Percentiles rank a stretch among this genome's conserved stretches.
These are phyloP conservation scores for Eutrema yunnanense DNA, from an alignment of 345 rosid species.

Conservation along the genomic window DNA sequence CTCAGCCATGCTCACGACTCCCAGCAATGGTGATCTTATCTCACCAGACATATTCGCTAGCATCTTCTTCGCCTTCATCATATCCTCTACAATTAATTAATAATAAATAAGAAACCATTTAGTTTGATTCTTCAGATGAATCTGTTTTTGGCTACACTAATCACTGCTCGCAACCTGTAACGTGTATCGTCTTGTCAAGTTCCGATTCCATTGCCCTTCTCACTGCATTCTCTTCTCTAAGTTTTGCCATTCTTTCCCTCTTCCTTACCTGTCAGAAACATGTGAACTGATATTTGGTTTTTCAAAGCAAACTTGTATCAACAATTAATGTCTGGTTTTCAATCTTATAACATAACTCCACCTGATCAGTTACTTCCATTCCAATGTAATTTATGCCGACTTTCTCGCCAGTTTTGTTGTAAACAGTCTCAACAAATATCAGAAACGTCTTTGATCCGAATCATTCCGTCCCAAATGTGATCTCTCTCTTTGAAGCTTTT, in stretches of 20 bases:
- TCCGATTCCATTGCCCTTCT: conserved; percentile 83
- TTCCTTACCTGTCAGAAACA: conserved; percentile 47
- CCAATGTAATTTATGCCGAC: conserved; percentile 82
- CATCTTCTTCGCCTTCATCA: too few relatives aligned
- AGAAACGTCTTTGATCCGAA: conserved; percentile 59
- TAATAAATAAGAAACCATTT: too few relatives aligned
- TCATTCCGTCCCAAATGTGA: conserved; percentile 20
- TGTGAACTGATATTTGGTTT: too few relatives aligned
- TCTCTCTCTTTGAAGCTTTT: conserved; percentile 70
- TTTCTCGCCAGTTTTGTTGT: conserved; percentile 68
- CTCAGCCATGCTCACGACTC: too few relatives aligned
- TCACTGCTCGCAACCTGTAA: conserved; percentile 47
- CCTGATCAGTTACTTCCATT: conserved; percentile 88
- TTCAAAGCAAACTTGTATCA: too few relatives aligned
- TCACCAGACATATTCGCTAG: too few relatives aligned
- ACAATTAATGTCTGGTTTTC: too few relatives aligned
- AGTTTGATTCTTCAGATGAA: too few relatives aligned
- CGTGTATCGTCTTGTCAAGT: conserved; percentile 70
- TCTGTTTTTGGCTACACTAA: not conserved
- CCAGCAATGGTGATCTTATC: too few relatives aligned
- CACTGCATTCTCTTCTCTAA: conserved; percentile 79
- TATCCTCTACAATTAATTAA: too few relatives aligned
- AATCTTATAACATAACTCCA: not conserved
- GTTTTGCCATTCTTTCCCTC: conserved; percentile 68
- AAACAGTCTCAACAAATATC: conserved; percentile 62